phyloP scores from a whole-genome alignment of 148 eudicot genomes.

The Dianthus caryophyllus region DNA sequence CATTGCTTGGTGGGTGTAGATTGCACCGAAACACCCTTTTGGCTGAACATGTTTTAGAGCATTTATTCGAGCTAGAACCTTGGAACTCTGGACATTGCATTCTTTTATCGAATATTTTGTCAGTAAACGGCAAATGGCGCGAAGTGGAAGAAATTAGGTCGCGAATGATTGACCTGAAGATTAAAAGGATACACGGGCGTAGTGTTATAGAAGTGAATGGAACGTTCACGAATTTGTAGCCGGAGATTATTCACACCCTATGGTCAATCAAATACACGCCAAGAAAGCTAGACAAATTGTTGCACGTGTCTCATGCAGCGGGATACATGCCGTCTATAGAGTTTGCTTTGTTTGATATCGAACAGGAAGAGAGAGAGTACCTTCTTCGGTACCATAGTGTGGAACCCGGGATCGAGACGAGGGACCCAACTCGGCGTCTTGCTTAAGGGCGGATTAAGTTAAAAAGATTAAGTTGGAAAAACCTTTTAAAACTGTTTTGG shows the following conservation, averaged over 20 bases:
- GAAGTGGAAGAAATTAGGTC: constrained; percentile 43
- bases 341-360: too few relatives aligned
- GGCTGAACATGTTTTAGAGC: constrained; percentile 41
- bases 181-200: constrained; percentile 46
- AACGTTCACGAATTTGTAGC: constrained; percentile 53
- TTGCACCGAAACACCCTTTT: constrained; percentile 45
- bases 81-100: constrained; percentile 52
- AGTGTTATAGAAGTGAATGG: constrained; percentile 67
- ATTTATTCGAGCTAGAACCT: constrained; percentile 45
- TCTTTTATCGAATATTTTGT: constrained; percentile 54
- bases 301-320: constrained; percentile 33
- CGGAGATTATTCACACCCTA: constrained; percentile 50
- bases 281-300: constrained; percentile 44
- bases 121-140: constrained; percentile 45
- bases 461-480: too few relatives aligned
- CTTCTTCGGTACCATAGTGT: too few relatives aligned
- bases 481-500: too few relatives aligned
- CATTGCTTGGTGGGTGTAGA: too few relatives aligned
- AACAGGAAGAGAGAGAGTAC: too few relatives aligned
- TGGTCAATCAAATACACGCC: constrained; percentile 36
- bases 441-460: too few relatives aligned
- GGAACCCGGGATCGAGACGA: too few relatives aligned
- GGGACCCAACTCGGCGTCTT: too few relatives aligned
- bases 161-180: constrained; percentile 37
- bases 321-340: constrained; percentile 63